phyloP scores from a whole-genome alignment of 2,329 filamentous ascomycete species.

The Metarhizium rileyi region DNA sequence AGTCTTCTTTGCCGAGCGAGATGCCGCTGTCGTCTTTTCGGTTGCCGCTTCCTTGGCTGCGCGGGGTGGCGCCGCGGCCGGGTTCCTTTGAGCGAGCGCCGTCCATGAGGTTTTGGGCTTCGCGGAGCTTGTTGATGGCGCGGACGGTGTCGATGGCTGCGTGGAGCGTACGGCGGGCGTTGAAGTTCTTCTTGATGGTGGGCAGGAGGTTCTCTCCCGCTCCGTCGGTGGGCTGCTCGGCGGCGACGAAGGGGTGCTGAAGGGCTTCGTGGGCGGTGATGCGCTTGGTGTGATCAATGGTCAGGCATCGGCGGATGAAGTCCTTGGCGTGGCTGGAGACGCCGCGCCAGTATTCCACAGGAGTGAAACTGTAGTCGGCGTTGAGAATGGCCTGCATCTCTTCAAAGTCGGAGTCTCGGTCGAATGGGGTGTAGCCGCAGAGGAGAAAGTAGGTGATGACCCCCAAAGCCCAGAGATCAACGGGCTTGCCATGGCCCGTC shows the following conservation, averaged over 20 bases:
- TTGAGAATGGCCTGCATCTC: constrained; percentile 99
- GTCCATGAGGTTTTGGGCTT: constrained; percentile 50
- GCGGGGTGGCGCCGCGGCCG: constrained; percentile 21
- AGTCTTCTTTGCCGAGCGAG: constrained; percentile 33
- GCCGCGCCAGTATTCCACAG: constrained; percentile 91
- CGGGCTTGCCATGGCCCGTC: constrained; percentile 92
- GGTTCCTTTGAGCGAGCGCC: constrained; percentile 46
- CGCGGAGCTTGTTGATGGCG: constrained; percentile 61
- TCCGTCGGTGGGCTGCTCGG: constrained; percentile 36
- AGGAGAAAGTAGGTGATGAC: constrained; percentile 98
- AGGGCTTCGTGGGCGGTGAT: constrained; percentile 83
- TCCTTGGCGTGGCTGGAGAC: constrained; percentile 79
- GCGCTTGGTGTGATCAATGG: constrained; percentile 74
- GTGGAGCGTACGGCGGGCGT: constrained; percentile 57
- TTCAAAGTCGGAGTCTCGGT: constrained; percentile 93
- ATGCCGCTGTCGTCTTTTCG: constrained; percentile 37
- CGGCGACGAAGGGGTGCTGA: constrained; percentile 55
- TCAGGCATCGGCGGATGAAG: constrained; percentile 87
- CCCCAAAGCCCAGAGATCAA: constrained; percentile 96
- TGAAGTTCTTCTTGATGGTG: constrained; percentile 67
- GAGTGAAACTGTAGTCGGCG: constrained; percentile 92
- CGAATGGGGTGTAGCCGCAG: constrained; percentile 96
- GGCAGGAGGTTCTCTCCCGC: constrained; percentile 54
- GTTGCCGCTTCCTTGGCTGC: constrained; percentile 7
- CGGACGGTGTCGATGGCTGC: constrained; percentile 62